Evolutionary conservation across 1,139 yeast genomes (phyloP).

Genomic region (Candida mesenterica): DNA sequence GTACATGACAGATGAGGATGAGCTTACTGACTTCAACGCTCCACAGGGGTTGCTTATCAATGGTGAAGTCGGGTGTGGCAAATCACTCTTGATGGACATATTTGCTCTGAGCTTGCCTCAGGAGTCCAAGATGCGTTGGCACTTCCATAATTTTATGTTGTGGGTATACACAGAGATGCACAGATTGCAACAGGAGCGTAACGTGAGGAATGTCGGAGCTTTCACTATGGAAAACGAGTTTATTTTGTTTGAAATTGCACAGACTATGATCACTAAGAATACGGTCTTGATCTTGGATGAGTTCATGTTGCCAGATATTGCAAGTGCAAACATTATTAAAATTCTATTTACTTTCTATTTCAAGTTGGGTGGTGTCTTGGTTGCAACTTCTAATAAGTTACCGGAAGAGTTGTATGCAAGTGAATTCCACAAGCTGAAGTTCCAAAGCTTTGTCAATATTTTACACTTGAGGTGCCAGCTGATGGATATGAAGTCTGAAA

Average conservation of each 20-base stretch:
- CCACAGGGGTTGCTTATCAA: slow-evolving; percentile 67
- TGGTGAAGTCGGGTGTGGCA: slow-evolving; percentile 79
- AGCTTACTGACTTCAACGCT: slow-evolving; percentile 50
- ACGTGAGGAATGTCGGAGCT: slow-evolving; percentile 5
- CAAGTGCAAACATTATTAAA: slow-evolving; percentile 67
- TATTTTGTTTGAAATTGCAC: slow-evolving; percentile 64
- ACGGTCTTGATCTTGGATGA: slow-evolving; percentile 68
- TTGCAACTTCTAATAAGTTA: slow-evolving; percentile 68
- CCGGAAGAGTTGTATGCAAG: slow-evolving; percentile 71
- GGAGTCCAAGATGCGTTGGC: slow-evolving; percentile 66
- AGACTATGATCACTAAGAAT: slow-evolving; percentile 56
- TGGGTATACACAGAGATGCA: slow-evolving; percentile 69
- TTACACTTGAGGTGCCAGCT: slow-evolving; percentile 61
- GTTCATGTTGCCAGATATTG: slow-evolving; percentile 71
- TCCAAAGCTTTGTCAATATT: slow-evolving; percentile 55
- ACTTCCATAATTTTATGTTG: slow-evolving; percentile 65
- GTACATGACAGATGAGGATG: slow-evolving; percentile 64
- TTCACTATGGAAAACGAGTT: slow-evolving; percentile 60
- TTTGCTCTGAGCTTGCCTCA: slow-evolving; percentile 68
- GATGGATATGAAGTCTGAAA: slow-evolving; percentile 58
- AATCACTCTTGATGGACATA: slow-evolving; percentile 70
- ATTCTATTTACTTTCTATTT: slow-evolving; percentile 66
- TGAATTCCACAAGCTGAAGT: slow-evolving; percentile 58
- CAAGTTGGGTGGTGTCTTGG: slow-evolving; percentile 69
- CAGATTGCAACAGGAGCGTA: slow-evolving; percentile 40